Base-by-base conservation (phyloP, 169 alveolate genomes). In the Cryptosporidium parvum region DNA sequence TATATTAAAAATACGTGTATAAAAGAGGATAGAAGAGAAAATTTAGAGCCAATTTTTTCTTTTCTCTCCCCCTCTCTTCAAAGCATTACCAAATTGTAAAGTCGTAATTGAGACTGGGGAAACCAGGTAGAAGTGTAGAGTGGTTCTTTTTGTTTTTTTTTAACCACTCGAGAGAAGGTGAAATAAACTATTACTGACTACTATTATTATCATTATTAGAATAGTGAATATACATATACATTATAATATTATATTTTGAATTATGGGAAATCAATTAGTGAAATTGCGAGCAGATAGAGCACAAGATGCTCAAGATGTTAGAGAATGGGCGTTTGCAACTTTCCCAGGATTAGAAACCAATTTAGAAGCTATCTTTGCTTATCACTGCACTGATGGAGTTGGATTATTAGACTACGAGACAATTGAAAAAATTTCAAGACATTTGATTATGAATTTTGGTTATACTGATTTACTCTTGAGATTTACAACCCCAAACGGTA, bases 291-390 rank as follows among this genome's bases (percentile, higher is more conserved):
- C 89, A 9, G 67, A 59, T 37, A 59, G 89, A 62, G 67, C 75
- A 18, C 69, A 80, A 80, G 89, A 80, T 80, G 89, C 89, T 29
- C 45, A 45, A 16, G 89, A 80, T 18, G 89, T 80, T 56, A 39
- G 89, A 80, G 80, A 80, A 39, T 80, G 89, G 89, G 89, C 89
- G 2, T 80, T 80, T 45, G 75, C 80, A 42, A 80, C 89, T 8
- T 80, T 80, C 62, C 89, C 89, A 16, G 89, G 89, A 39, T 44
- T 80, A 45, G 89, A 80, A 48, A 39, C 89, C 7, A 80, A 80
- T 37, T 42, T 80, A 37, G 89, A 80, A 33, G 75, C 89, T 10
- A 62, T 80, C 21, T 80, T 80, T 80, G 89, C 89, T 10, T 80
- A 80, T 62, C 89, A 80, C 21, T 80, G 80, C 29, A 52, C 31